Base-by-base conservation (phyloP, 2,329 filamentous ascomycete genomes). In the Scedosporium apiospermum region DNA sequence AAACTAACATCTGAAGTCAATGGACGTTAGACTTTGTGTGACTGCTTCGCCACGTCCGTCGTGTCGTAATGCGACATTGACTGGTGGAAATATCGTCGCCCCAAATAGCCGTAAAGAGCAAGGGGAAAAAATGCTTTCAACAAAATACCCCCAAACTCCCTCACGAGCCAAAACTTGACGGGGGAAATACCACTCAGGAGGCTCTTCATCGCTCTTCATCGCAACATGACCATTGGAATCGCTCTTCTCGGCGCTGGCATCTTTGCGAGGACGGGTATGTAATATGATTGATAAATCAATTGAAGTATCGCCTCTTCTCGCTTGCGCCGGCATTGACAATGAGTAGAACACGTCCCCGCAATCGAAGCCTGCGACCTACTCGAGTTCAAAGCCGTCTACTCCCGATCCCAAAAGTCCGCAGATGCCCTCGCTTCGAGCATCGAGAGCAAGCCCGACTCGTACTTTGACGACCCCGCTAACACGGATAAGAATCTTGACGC, bases 191-290 rank as follows among this genome's bases (percentile, higher is more conserved):
- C 27, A 6, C 6, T 30, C 27, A 30, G 6, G 27, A 30, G 4
- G 27, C 27, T 30, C 27, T 30, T 30, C 3, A 30, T 30, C 27
- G 27, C 27, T 1, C 27, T 30, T 30, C 27, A 30, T 30, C 27
- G 4, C 27, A 30, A 30, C 6, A 30, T 30, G 27, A 30, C 27
- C 27, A 70, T 77, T 61, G 81, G 82, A 64, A 76, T 88, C 51
- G 86, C 86, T 55, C 78, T 88, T 63, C 80, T 88, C 62, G 86
- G 85, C 46, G 81, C 82, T 65, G 85, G 85, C 68, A 83, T 87
- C 67, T 87, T 87, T 67, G 82, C 81, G 66, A 80, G 80, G 68
- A 80, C 82, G 86, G 65, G 80, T 83, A 68, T 57, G 74, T 68
- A 49, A 16, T 49, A 21, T 16, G 4, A 21, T 16, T 5, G 44